Conservation (phyloP, 768 basidiomycete species). For the Suillus weaverae region DNA sequence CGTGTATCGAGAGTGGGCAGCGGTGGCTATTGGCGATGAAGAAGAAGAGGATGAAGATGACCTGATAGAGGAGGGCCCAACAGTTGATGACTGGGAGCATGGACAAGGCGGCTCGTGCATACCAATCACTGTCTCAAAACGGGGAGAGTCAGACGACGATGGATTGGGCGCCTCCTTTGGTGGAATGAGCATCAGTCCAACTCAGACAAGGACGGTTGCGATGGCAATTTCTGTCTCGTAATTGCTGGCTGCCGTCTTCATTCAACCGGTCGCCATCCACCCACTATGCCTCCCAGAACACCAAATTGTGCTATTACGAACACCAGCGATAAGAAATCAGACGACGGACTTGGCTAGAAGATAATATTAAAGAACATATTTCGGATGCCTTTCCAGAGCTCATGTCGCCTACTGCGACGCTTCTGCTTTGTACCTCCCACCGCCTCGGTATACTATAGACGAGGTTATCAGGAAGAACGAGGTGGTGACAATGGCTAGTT, state of each 20-base stretch:
- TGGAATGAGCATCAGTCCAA: conserved; percentile 84
- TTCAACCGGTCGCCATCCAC: not conserved
- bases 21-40: conserved; percentile 69
- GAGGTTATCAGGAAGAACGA: not conserved
- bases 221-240: conserved; percentile 8
- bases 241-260: not conserved
- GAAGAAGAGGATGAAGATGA: conserved; percentile 67
- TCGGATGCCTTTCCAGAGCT: conserved; percentile 5
- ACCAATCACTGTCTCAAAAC: conserved; percentile 19
- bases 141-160: conserved; percentile 39
- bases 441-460: not conserved
- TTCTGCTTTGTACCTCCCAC: conserved; percentile 1
- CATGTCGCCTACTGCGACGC: conserved; percentile 3
- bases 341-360: not conserved
- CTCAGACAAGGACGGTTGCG: conserved; percentile 25
- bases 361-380: conserved; percentile 2
- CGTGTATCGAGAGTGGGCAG: conserved; percentile 89
- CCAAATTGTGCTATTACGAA: not conserved
- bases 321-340: not conserved
- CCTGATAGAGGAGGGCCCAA: conserved; percentile 36
- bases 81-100: conserved; percentile 18
- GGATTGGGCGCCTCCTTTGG: conserved; percentile 68
- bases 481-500: not conserved
- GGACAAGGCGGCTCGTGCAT: conserved; percentile 20
- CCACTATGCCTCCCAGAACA: not conserved